Evolutionary conservation across 116 monocot species (phyloP), one percentile per base, ranked within the genome.

Genomic region (Cymodocea nodosa): DNA sequence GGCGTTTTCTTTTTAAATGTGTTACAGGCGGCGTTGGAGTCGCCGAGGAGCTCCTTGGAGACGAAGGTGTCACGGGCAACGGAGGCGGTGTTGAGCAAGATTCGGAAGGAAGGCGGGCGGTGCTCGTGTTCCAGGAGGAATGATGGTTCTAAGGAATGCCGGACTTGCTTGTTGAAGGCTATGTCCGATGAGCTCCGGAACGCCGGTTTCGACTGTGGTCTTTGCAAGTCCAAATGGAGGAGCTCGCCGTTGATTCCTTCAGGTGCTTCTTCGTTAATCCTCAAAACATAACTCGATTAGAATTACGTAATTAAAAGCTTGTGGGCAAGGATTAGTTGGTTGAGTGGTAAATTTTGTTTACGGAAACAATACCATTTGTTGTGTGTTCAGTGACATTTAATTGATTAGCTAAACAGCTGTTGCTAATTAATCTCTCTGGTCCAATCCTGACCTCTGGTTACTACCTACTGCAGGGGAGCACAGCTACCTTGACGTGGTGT

Each of bases 151-250:
- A 24, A 6, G 18, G 71, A 64, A 20, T 74, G 84, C 67, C 70
- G 78, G 62, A 65, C 59, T 9, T 97, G 83, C 52, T 48, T 67
- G 49, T 56, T 85, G 59, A 74, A 30, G 23, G 56, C 53, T n/a
- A 59, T 92, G 37, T 60, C 73, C 0, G 71, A 80, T 4, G 37
- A 74, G 18, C 78, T 98, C 15, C 68, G 70, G 19, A 62, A 71
- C 5, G 68, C 70, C 15, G 92, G 97, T 15, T 81, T 78, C 60
- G 75, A 98, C 71, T 83, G 86, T 67, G 83, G 87, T 0, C 36
- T 98, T 14, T 92, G 97, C 85, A 76, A 75, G 44, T 98, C 91
- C 23, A 90, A 85, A 64, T 97, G 97, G 97, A 55, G 64, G 34
- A 67, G 73, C 24, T 85, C 88, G 5, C 71, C 72, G 3, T 88